phyloP scores from a whole-genome alignment of 768 basidiomycete species.

The Strobilomyces confusus region DNA sequence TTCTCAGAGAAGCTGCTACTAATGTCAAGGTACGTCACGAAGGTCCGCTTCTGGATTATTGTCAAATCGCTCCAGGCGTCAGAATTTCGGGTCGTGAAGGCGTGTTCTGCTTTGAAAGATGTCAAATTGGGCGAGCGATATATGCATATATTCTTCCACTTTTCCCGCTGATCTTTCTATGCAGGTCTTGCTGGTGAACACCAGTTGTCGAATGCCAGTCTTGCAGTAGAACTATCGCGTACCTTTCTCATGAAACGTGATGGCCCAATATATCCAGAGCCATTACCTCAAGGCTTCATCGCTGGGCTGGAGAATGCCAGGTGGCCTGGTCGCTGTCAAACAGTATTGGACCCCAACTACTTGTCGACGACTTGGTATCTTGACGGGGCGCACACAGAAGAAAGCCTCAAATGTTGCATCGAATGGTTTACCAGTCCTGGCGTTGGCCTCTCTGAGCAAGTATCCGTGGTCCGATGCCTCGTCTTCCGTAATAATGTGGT shows the following conservation, averaged over 20 bases:
- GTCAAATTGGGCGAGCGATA: slow-evolving; percentile 57
- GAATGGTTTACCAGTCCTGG: slow-evolving; percentile 79
- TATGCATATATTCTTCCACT: background rate
- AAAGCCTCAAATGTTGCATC: slow-evolving; percentile 83
- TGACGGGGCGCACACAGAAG: slow-evolving; percentile 93
- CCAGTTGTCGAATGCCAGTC: slow-evolving; percentile 82
- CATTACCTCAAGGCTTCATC: slow-evolving; percentile 51
- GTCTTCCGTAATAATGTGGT: slow-evolving; percentile 1
- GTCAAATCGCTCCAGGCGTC: slow-evolving; percentile 45
- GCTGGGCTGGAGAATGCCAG: slow-evolving; percentile 61
- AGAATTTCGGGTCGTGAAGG: slow-evolving; percentile 60
- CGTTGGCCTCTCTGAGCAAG: slow-evolving; percentile 40
- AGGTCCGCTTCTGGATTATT: background rate
- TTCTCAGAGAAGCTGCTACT: slow-evolving; percentile 62
- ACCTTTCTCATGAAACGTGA: slow-evolving; percentile 51
- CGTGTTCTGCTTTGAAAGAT: slow-evolving; percentile 43
- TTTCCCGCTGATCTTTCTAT: slow-evolving; percentile 4
- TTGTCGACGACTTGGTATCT: slow-evolving; percentile 73
- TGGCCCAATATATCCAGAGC: slow-evolving; percentile 5
- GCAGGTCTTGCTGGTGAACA: slow-evolving; percentile 82
- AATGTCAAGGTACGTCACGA: slow-evolving; percentile 53
- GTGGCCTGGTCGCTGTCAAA: slow-evolving; percentile 97
- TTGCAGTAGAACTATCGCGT: slow-evolving; percentile 73
- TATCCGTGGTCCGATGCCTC: slow-evolving; percentile 4
- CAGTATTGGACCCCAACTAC: slow-evolving; percentile 57